A percentile compares a stretch with the other conserved stretches of the same genome.
Evolutionary conservation across 2,329 filamentous ascomycete genomes (phyloP).

Genomic region (Sarocladium kiliense): DNA sequence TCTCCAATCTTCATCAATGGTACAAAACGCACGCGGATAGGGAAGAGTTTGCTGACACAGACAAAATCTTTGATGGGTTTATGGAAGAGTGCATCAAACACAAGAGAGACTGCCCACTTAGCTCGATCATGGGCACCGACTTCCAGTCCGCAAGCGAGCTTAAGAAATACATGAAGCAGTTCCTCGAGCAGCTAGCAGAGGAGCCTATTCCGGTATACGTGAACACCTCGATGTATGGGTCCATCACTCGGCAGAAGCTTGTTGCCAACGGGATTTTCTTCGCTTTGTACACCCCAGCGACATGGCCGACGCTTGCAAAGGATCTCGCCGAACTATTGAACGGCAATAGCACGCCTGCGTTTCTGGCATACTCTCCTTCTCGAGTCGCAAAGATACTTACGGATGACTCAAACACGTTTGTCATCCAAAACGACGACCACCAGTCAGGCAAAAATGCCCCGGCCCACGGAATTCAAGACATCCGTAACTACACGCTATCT

Average conservation of each 20-base stretch:
- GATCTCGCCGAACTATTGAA: constrained; percentile 27
- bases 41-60: constrained; percentile 14
- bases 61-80: constrained; percentile 17
- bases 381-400: constrained; percentile 17
- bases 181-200: constrained; percentile 26
- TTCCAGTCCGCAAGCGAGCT: no score
- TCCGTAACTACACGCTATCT: background rate
- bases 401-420: constrained; percentile 12
- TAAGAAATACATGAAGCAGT: constrained; percentile 9
- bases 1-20: constrained; percentile 22
- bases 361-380: constrained; percentile 25
- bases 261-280: constrained; percentile 32
- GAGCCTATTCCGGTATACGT: constrained; percentile 38
- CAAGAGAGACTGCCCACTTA: background rate
- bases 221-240: constrained; percentile 32
- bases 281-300: constrained; percentile 30
- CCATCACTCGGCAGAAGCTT: constrained; percentile 29
- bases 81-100: constrained; percentile 27
- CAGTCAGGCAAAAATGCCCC: background rate
- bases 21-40: constrained; percentile 20
- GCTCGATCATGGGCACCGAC: background rate
- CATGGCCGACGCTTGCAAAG: constrained; percentile 30
- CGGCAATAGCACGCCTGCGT: constrained; percentile 34
- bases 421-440: constrained; percentile 23
- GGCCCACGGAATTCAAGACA: background rate